Evolutionary conservation across 495 filamentous ascomycete genomes (phyloP), one percentile per base, ranked within the genome.

Genomic region (Aspergillus homomorphus): DNA sequence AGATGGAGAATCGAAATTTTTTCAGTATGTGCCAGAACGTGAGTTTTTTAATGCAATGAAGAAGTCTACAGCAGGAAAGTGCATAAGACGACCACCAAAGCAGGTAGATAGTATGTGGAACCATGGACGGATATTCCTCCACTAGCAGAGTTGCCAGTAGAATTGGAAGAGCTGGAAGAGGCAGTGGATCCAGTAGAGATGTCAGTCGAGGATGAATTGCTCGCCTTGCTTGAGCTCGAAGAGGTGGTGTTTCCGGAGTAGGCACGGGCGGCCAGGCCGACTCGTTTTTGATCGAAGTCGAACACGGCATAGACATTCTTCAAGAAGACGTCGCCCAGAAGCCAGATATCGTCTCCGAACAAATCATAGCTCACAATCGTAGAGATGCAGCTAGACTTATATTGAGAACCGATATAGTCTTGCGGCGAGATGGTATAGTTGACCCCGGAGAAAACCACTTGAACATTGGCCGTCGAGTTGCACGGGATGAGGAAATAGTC

Each of bases 281-380:
- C 65, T n/a, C 70, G 66, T 8, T 61, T 62, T 16, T 76, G 64
- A 44, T 79, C 89, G 41, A 80, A 82, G 68, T 96, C 91, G 63
- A 95, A 95, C 20, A 94, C 86, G 21, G 82, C 74, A 72, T 94
- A 94, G n/a, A 95, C 90, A 61, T 95, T 94, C 74, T 95, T 96
- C 56, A 96, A 70, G 62, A 95, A 95, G 4, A 87, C 81, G 62
- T 92, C 91, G 5, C 91, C 91, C 1, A 94, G 68, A 26, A 96
- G 77, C 91, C 91, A 94, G 68, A 77, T 69, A 49, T 78, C 64
- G 16, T 71, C 45, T 23, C 74, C 80, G 50, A 80, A 79, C 4
- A 78, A 71, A 57, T 77, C 69, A 18, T 75, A 62, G n/a, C 69
- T 68, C 6, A 81, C 64, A 56, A 94, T 82, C 45, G 87, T 89